Base-by-base conservation (phyloP, 768 basidiomycete species). In the Termitomyces sp. region DNA sequence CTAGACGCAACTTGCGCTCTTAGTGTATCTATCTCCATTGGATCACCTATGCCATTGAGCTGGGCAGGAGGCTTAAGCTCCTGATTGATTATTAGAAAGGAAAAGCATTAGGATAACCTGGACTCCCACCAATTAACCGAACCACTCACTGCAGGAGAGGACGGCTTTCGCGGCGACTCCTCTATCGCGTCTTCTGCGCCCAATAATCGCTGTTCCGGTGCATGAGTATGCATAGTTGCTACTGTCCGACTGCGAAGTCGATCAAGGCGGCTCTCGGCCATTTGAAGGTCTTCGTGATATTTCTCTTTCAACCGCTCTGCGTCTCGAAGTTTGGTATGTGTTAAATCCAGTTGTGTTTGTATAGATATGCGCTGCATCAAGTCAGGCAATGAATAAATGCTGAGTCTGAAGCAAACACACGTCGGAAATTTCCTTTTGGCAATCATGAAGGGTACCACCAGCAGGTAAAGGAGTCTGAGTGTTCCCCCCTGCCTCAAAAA, bases 61-160 rank as follows among this genome's bases (percentile, higher is more conserved):
- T 68, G 71, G 32, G 65, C 62, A 47, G 68, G 64, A 34, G 70
- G 61, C 19, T 62, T 60, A 19, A 69, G 64, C 17, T 66, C 77
- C 84, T 88, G 65, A 30, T 62, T 48, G 53, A 30, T 61, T 15
- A 74, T 86, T 68, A 83, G 80, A 75, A 70, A 40, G 1, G 26
- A 61, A 64, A 65, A 52, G 65, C 57, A 73, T 77, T 62, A 74
- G 71, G 71, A 74, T 66, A 69, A 68, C 69, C 69, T 72, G 72
- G 71, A 74, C 76, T 81, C 83, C 81, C 83, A 84, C 83, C 81
- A 80, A 76, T 78, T 74, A 74, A 78, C 72, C 76, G 73, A 76
- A 74, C 76, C 77, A 87, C 88, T 82, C 80, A 88, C 88, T 75
- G 74, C 78, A 70, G 85, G 82, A 77, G 84, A 79, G 73, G 78